Conservation (phyloP, 108 stramenopile species). For the Cyclotella choctawhatcheeana region DNA sequence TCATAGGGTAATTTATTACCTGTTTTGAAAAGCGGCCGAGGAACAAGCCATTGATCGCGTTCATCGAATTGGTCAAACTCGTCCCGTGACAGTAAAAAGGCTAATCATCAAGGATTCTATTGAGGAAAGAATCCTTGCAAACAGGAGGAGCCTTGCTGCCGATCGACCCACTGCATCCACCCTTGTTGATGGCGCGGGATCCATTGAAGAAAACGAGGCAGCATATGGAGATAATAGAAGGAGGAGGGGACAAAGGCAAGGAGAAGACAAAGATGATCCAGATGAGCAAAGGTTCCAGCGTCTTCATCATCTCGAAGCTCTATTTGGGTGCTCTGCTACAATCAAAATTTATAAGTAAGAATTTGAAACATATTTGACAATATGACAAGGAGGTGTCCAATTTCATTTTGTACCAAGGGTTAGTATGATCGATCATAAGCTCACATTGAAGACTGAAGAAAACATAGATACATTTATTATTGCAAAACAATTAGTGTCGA, state of each 20-base stretch:
- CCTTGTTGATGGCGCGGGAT: slow-evolving; percentile 14
- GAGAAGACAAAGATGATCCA: slow-evolving; percentile 17
- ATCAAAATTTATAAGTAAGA: background rate
- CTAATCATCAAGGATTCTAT: slow-evolving; percentile 29
- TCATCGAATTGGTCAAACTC: slow-evolving; percentile 63
- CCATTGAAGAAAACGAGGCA: slow-evolving; percentile 18
- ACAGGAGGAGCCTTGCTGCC: slow-evolving; percentile 21
- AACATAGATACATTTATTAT: no score
- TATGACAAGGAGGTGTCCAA: no score
- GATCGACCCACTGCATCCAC: slow-evolving; percentile 18
- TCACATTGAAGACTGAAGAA: no score
- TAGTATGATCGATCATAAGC: no score
- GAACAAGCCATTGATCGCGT: slow-evolving; percentile 44
- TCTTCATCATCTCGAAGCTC: slow-evolving; percentile 9
- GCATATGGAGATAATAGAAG: background rate
- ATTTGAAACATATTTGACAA: no score
- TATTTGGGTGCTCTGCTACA: slow-evolving; percentile 24
- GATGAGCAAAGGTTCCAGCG: slow-evolving; percentile 13
- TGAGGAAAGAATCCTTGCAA: slow-evolving; percentile 26
- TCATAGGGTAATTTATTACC: no score
- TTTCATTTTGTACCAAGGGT: no score
- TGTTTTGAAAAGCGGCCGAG: no score
- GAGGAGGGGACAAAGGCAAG: background rate
- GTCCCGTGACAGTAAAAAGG: slow-evolving; percentile 39
- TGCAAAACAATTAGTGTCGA: no score